phyloP scores from a whole-genome alignment of 192 early-diverging fungal species.

The Backusella westeae region DNA sequence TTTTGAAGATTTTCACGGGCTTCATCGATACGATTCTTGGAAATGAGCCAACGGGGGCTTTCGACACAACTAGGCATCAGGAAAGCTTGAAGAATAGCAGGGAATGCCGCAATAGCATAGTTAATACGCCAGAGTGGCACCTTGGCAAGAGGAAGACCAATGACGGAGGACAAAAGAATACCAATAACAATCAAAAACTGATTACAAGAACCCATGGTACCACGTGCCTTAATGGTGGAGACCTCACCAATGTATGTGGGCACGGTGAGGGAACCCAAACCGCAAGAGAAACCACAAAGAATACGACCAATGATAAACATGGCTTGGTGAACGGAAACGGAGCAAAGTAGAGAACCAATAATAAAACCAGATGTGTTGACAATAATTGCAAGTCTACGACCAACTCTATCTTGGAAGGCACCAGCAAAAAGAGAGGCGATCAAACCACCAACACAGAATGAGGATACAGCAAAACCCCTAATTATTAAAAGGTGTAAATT shows the following conservation, averaged over 20 bases:
- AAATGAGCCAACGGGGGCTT: conserved; percentile 69
- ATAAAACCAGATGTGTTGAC: conserved; percentile 68
- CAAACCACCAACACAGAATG: conserved; percentile 54
- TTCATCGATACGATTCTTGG: conserved; percentile 60
- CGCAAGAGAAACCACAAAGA: conserved; percentile 70
- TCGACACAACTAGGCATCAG: conserved; percentile 75
- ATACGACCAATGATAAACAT: conserved; percentile 74
- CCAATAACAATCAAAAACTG: conserved; percentile 81
- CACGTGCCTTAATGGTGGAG: conserved; percentile 65
- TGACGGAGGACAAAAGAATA: conserved; percentile 66
- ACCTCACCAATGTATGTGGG: conserved; percentile 81
- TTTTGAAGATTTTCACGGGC: conserved; percentile 49
- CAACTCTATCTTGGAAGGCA: conserved; percentile 33
- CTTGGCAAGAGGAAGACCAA: conserved; percentile 58
- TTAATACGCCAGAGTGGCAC: conserved; percentile 70
- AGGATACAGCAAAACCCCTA: conserved; percentile 47
- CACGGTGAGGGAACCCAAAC: conserved; percentile 53
- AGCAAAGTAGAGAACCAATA: conserved; percentile 60
- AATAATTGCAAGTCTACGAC: conserved; percentile 54
- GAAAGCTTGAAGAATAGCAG: conserved; percentile 52
- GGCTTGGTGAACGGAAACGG: conserved; percentile 54
- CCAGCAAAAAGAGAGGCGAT: conserved; percentile 55
- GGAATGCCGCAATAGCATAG: conserved; percentile 59
- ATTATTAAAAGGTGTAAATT: neutral
- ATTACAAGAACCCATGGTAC: conserved; percentile 68